These are phyloP conservation scores for Zopfia rhizophila DNA, from an alignment of 2,329 filamentous ascomycete genomes.

Conservation along the genomic window DNA sequence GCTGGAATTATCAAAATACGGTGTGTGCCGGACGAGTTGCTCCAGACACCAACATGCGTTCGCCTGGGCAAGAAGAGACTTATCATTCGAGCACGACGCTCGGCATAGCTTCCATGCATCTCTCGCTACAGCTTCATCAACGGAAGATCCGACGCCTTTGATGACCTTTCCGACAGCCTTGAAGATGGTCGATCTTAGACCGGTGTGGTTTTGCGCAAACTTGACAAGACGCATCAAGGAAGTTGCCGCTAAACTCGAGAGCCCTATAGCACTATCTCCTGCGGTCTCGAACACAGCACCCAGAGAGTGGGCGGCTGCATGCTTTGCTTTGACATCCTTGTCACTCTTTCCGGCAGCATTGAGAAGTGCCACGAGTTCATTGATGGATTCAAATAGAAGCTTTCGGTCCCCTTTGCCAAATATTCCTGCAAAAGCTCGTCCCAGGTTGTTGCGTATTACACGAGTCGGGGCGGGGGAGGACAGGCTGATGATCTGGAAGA, in stretches of 20 bases:
- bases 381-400: conserved; percentile 92
- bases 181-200: conserved; percentile 82
- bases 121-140: conserved; percentile 86
- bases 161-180: conserved; percentile 79
- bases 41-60: conserved; percentile 83
- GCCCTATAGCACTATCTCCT: conserved; percentile 88
- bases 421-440: conserved; percentile 83
- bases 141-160: conserved; percentile 76
- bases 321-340: conserved; percentile 79
- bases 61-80: conserved; percentile 81
- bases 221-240: conserved; percentile 84
- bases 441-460: conserved; percentile 89
- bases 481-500: conserved; percentile 91
- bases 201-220: conserved; percentile 79
- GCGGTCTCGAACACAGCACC: conserved; percentile 92
- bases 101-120: conserved; percentile 94
- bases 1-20: conserved; percentile 85
- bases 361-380: conserved; percentile 81
- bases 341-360: conserved; percentile 77
- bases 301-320: conserved; percentile 87
- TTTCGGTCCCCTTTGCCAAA: conserved; percentile 89
- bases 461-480: conserved; percentile 82
- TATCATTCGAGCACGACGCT: conserved; percentile 79
- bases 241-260: conserved; percentile 79
- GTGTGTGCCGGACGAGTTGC: conserved; percentile 74